Percentiles rank a stretch among this genome's conserved stretches.
Evolutionary conservation across 2,329 filamentous ascomycete species (phyloP).

Genomic region (Aspergillus pseudotamarii): DNA sequence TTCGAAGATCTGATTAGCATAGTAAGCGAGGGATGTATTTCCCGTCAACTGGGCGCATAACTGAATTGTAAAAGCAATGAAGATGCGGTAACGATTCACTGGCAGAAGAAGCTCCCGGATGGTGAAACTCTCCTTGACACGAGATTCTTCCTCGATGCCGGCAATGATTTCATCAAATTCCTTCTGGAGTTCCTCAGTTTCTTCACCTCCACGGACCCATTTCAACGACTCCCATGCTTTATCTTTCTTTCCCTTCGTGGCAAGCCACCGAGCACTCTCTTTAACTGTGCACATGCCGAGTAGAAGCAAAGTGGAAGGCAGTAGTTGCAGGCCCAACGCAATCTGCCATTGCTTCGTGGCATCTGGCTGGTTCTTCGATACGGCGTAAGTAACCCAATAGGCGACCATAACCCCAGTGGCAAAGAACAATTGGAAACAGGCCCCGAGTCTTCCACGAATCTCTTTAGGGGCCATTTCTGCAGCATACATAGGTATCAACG

Average conservation of each 20-base stretch:
- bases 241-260: conserved; percentile 49
- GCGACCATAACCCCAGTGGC: conserved; percentile 43
- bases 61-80: conserved; percentile 55
- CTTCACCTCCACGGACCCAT: conserved; percentile 55
- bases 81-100: conserved; percentile 52
- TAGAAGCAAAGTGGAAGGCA: conserved; percentile 51
- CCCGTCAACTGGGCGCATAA: conserved; percentile 54
- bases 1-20: conserved; percentile 56
- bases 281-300: conserved; percentile 54
- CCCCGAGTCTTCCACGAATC: conserved; percentile 43
- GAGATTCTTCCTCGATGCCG: conserved; percentile 52
- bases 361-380: conserved; percentile 40
- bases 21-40: conserved; percentile 56
- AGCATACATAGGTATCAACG: conserved; percentile 44
- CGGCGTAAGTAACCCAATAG: conserved; percentile 54
- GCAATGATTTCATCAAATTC: conserved; percentile 45
- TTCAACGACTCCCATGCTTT: conserved; percentile 53
- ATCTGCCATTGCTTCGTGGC: conserved; percentile 55
- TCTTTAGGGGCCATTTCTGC: conserved; percentile 47
- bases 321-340: conserved; percentile 50
- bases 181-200: conserved; percentile 34
- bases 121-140: conserved; percentile 49
- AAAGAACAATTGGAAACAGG: conserved; percentile 44
- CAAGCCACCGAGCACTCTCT: conserved; percentile 53
- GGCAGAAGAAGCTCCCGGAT: conserved; percentile 52